Percentiles rank a stretch among this genome's conserved stretches.
Evolutionary conservation across 768 basidiomycete genomes (phyloP).

Genomic region (Lactifluus volemus): DNA sequence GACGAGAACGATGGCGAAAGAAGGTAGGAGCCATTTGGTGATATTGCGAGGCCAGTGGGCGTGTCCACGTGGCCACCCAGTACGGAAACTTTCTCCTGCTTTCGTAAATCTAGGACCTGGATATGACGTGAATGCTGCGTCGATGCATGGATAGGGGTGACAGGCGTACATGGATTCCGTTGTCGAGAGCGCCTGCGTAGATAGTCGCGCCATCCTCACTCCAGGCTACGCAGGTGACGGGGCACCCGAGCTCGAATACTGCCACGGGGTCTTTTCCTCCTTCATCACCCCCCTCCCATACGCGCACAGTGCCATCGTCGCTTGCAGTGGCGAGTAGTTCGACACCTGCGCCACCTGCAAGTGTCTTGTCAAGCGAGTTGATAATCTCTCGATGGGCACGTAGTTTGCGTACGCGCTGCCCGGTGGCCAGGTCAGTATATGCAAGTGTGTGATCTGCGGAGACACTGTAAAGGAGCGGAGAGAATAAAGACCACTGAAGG

Average conservation of each 20-base stretch:
- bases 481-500: constrained; percentile 80
- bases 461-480: constrained; percentile 68
- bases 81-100: constrained; percentile 69
- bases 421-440: constrained; percentile 74
- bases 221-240: constrained; percentile 90
- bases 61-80: constrained; percentile 87
- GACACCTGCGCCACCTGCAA: constrained; percentile 73
- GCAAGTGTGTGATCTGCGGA: constrained; percentile 82
- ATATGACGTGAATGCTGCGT: background rate
- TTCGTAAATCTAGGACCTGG: constrained; percentile 86
- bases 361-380: constrained; percentile 80
- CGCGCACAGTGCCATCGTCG: constrained; percentile 85
- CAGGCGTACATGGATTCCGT: constrained; percentile 81
- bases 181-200: constrained; percentile 91
- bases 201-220: constrained; percentile 83
- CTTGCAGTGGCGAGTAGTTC: constrained; percentile 84
- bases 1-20: constrained; percentile 90
- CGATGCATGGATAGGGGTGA: background rate
- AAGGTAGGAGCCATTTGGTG: constrained; percentile 80
- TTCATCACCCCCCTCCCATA: constrained; percentile 87
- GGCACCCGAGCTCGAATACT: constrained; percentile 78
- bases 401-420: constrained; percentile 71
- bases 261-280: constrained; percentile 64
- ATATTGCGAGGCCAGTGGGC: constrained; percentile 86
- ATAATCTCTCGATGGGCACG: constrained; percentile 88